Base-by-base conservation (phyloP, 2,329 filamentous ascomycete species). In the Fusarium duplospermum region DNA sequence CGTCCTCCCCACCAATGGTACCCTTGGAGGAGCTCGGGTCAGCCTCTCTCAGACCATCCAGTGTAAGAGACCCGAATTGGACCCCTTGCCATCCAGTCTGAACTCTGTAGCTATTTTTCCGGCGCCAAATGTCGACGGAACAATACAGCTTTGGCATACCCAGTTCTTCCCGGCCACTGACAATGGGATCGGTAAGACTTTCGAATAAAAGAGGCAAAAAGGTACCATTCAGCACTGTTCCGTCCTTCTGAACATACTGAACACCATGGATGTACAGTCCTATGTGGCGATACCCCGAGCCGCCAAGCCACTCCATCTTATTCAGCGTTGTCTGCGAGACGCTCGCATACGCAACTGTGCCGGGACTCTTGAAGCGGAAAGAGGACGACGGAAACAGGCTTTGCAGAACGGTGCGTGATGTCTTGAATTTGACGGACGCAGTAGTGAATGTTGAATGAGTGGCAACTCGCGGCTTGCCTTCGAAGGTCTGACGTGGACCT, bases 221-320 rank as follows among this genome's bases (percentile, higher is more conserved):
- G 4, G 67, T 69, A 0, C 67, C 64, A 0, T 67, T 66, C 4
- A 89, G 76, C 0, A 83, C 79, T 0, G 82, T 81, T 1, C 89
- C 88, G 69, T 80, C 87, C 80, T 83, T 81, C 68, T 86, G 87
- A 1, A 80, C 84, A 74, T 90, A 91, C 72, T 89, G 80, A 7
- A 92, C 87, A 2, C 88, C 90, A 74, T 92, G 90, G 31, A 92
- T 86, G 74, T 90, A 91, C 2, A 92, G 83, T 0, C 89, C 90
- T 20, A 89, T 81, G 70, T 87, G 86, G 35, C 83, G 85, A 78
- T 92, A 92, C 2, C 90, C 89, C 1, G 81, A 80, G 5, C 90
- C 90, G 14, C 87, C 89, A 0, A 92, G 85, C 89, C 90, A 92
- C 33, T 87, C 83, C 84, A 92, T 87, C 7, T 87, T 86, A 61